Evolutionary conservation across 2,329 filamentous ascomycete species (phyloP), one percentile per base, ranked within the genome.

Genomic region (Aspergillus terreus): DNA sequence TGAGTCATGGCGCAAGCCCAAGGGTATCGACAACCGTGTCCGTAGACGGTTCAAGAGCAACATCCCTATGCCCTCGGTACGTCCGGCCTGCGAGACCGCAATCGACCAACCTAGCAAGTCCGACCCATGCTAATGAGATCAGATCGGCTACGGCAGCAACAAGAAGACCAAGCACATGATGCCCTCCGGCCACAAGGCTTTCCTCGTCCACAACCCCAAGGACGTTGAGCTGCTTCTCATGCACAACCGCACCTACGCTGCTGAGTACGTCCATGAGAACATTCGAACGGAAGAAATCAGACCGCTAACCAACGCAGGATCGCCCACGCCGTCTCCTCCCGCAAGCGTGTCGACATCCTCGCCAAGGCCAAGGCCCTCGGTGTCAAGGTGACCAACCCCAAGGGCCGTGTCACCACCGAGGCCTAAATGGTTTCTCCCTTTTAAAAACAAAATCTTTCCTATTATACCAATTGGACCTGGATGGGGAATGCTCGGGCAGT

Each of bases 91-190:
- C 53, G 51, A 52, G 51, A 15, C 6, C 14, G 19, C 19, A 19
- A 27, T 21, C 45, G 17, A 14, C n/a, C 23, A 11, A 17, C 23
- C 30, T 25, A 23, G 11, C 33, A 21, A 46, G 10, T 6, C 23
- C 27, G 27, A 30, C 23, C 27, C 19, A 46, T 43, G 46, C 47
- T 36, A n/a, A 46, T 44, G 15, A 47, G 14, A 46, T 74, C 19
- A 96, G 94, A 99, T 99, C 76, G 94, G 94, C 73, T 99, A 92
- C 77, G 92, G 94, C 69, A 94, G 89, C 81, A 97, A 97, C 90
- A 95, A 90, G 86, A 97, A 97, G 86, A 99, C 94, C 75, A 87
- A 90, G 74, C 92, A 95, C 85, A 87, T 97, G 87, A 95, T 91
- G 84, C 94, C 94, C 76, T 96, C 91, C 70, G 94, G 94, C 81